phyloP scores from a whole-genome alignment of 352 stramenopile genomes.

The Hyaloperonospora brassicae region DNA sequence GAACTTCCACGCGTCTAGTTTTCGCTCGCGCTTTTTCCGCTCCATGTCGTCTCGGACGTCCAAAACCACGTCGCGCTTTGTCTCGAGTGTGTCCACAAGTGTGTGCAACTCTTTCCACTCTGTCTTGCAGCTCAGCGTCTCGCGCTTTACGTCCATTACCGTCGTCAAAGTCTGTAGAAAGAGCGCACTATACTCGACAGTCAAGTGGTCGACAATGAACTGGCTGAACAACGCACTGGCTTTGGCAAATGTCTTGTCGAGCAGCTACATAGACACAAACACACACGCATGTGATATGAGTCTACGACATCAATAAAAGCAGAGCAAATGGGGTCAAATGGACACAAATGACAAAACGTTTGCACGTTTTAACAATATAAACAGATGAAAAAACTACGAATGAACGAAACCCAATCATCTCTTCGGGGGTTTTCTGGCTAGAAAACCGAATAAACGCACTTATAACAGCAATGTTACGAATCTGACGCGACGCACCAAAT shows the following conservation, averaged over 20 bases:
- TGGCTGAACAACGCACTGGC: conserved; percentile 47
- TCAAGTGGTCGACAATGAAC: conserved; percentile 41
- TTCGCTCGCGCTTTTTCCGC: conserved; percentile 5
- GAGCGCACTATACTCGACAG: conserved; percentile 23
- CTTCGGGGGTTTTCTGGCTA: too few species aligned
- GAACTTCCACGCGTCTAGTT: conserved; percentile 45
- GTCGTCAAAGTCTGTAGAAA: conserved; percentile 43
- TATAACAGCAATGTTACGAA: background rate
- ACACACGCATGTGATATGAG: too few species aligned
- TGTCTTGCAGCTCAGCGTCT: conserved; percentile 37
- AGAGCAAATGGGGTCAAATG: too few species aligned
- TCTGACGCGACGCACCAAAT: conserved; percentile 38
- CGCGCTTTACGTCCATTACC: conserved; percentile 36
- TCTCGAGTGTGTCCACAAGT: conserved; percentile 36
- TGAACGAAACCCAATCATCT: too few species aligned
- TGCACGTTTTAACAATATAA: too few species aligned
- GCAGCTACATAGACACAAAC: conserved; percentile 27
- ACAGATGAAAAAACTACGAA: too few species aligned
- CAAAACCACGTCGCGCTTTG: conserved; percentile 29
- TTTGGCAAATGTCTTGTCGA: conserved; percentile 74
- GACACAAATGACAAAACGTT: too few species aligned
- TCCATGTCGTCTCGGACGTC: conserved; percentile 4
- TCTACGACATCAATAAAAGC: background rate
- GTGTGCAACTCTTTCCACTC: conserved; percentile 54
- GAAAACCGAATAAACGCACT: too few species aligned